phyloP scores from a whole-genome alignment of 805 yeast species.

The Komagataella kurtzmanii region DNA sequence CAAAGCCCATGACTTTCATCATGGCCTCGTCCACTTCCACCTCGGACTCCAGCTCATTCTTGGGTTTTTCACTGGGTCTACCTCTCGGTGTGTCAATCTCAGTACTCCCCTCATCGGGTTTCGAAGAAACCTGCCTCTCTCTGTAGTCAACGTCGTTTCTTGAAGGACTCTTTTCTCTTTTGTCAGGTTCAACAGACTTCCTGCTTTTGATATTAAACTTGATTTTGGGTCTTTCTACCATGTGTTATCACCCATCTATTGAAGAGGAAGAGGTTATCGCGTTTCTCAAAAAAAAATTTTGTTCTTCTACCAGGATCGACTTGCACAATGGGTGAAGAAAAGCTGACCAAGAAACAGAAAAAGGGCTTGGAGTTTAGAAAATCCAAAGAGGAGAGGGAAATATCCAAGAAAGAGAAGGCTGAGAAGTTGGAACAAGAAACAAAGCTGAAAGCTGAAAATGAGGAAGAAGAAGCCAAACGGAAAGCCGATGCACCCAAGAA shows the following conservation, averaged over 20 bases:
- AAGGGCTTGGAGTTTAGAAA: conserved; percentile 46
- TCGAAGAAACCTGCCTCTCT: background rate
- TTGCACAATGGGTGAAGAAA: conserved; percentile 12
- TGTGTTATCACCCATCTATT: background rate
- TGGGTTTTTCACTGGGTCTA: background rate
- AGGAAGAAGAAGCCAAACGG: conserved; percentile 5
- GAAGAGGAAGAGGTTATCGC: background rate
- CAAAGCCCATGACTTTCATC: conserved; percentile 44
- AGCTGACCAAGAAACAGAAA: conserved; percentile 51
- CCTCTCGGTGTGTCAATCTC: background rate
- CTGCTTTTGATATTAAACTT: conserved; percentile 9
- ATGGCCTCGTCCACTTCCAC: conserved; percentile 14
- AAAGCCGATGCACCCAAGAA: conserved; percentile 21
- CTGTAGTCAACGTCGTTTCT: conserved; percentile 15
- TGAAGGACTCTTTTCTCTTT: conserved; percentile 6
- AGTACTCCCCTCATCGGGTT: background rate
- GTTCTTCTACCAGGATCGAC: conserved; percentile 4
- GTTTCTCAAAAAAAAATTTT: conserved; percentile 1
- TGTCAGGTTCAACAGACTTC: background rate
- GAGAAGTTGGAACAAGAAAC: conserved; percentile 15
- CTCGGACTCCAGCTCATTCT: conserved; percentile 5
- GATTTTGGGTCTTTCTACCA: conserved; percentile 8
- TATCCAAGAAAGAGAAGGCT: conserved; percentile 14
- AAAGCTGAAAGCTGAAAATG: conserved; percentile 9
- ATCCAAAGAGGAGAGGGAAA: conserved; percentile 17